Conservation (phyloP, 1,139 yeast genomes). For the Diutina siamensis region DNA sequence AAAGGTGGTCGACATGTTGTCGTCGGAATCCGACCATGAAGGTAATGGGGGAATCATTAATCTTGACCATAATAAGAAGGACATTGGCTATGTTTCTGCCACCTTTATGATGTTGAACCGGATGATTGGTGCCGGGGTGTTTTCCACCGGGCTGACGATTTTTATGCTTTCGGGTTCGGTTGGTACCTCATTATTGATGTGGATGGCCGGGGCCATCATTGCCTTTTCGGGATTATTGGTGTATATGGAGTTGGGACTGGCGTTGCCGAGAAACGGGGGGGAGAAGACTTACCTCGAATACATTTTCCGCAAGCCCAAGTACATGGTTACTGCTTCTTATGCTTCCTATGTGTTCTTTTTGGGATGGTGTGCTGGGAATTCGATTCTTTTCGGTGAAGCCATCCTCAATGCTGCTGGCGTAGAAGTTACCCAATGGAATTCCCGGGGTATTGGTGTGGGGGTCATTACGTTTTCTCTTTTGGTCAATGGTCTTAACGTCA, state of each 20-base stretch:
- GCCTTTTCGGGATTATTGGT: slow-evolving; percentile 67
- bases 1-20: slow-evolving; percentile 11
- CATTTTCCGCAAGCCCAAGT: slow-evolving; percentile 57
- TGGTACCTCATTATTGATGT: slow-evolving; percentile 58
- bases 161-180: slow-evolving; percentile 61
- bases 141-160: slow-evolving; percentile 76
- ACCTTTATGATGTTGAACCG: slow-evolving; percentile 63
- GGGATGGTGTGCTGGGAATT: slow-evolving; percentile 82
- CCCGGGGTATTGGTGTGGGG: slow-evolving; percentile 64
- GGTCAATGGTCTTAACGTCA: slow-evolving; percentile 50
- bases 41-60: slow-evolving; percentile 25
- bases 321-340: slow-evolving; percentile 62
- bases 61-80: slow-evolving; percentile 41
- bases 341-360: slow-evolving; percentile 65
- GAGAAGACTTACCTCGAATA: slow-evolving; percentile 76
- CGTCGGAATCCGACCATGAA: slow-evolving; percentile 15
- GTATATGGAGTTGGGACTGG: slow-evolving; percentile 77
- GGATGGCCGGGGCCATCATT: slow-evolving; percentile 69
- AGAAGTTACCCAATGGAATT: slow-evolving; percentile 62
- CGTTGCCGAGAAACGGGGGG: slow-evolving; percentile 80
- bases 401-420: slow-evolving; percentile 58
- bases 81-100: slow-evolving; percentile 58
- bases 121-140: slow-evolving; percentile 84
- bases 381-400: slow-evolving; percentile 38
- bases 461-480: slow-evolving; percentile 64